A percentile compares a stretch with the other conserved stretches of the same genome.
phyloP scores from a whole-genome alignment of 75 land plant genomes.

The Larix kaempferi region DNA sequence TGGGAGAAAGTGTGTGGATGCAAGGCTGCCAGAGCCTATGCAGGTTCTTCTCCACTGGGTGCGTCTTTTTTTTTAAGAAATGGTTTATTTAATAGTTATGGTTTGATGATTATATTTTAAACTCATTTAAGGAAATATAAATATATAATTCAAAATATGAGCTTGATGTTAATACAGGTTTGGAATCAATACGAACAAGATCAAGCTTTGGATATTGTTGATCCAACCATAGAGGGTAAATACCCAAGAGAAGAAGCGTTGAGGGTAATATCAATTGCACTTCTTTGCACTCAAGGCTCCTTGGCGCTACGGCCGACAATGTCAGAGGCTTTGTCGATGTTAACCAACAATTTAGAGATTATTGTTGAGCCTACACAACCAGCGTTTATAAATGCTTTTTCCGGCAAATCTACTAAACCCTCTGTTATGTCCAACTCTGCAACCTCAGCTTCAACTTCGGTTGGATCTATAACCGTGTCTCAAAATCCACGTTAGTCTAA shows the following conservation, averaged over 20 bases:
- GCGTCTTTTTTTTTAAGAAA: neutral
- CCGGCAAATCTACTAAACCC: no score
- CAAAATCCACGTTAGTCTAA: no score
- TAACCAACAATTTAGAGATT: no score
- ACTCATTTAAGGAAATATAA: no score
- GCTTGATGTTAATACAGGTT: neutral
- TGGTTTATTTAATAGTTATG: neutral
- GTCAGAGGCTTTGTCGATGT: neutral
- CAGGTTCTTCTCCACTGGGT: slow-evolving; percentile 6
- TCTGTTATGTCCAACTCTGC: no score
- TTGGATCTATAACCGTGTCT: no score
- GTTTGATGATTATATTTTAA: no score
- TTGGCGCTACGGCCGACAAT: neutral
- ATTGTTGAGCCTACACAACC: no score
- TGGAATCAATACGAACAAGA: neutral
- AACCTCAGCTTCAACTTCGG: no score
- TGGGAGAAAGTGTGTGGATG: slow-evolving; percentile 12
- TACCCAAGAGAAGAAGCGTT: neutral
- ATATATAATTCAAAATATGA: neutral
- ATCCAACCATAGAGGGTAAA: neutral
- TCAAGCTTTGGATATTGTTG: no score
- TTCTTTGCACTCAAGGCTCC: neutral
- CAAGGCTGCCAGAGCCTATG: neutral
- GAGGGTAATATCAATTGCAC: neutral
- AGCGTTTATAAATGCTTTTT: no score